Conservation (phyloP, 2,329 filamentous ascomycete species). For the Neoarthrinium moseri region DNA sequence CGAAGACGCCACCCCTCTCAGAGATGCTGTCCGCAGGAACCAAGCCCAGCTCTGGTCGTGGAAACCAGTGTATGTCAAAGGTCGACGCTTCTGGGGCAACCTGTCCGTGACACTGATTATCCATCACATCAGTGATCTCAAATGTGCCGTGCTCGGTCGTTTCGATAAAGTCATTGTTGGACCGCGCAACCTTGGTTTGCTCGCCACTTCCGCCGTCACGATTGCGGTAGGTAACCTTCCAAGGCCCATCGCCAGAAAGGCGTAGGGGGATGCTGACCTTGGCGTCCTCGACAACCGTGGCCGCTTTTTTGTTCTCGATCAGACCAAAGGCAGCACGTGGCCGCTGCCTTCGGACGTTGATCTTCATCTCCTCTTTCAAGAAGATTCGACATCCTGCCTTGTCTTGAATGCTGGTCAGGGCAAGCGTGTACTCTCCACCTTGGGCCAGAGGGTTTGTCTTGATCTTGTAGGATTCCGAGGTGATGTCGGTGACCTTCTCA, state of each 20-base stretch:
- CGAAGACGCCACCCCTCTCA: slow-evolving; percentile 52
- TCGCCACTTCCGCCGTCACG: slow-evolving; percentile 47
- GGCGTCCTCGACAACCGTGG: slow-evolving; percentile 75
- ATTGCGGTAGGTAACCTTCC: slow-evolving; percentile 76
- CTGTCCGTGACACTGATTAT: slow-evolving; percentile 78
- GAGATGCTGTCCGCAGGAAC: slow-evolving; percentile 61
- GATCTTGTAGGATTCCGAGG: slow-evolving; percentile 64
- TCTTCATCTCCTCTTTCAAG: slow-evolving; percentile 79
- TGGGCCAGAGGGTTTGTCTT: slow-evolving; percentile 71
- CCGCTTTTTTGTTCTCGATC: slow-evolving; percentile 74
- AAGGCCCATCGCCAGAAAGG: slow-evolving; percentile 82
- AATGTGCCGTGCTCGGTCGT: slow-evolving; percentile 72
- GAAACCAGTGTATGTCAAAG: slow-evolving; percentile 84
- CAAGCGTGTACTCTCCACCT: slow-evolving; percentile 87
- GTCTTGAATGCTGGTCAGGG: slow-evolving; percentile 84
- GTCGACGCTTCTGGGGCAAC: slow-evolving; percentile 71
- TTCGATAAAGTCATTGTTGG: slow-evolving; percentile 66
- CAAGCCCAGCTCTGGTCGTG: slow-evolving; percentile 71
- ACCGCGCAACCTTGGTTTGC: slow-evolving; percentile 26
- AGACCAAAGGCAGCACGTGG: slow-evolving; percentile 84
- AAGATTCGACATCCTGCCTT: slow-evolving; percentile 82
- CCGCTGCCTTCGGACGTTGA: slow-evolving; percentile 83
- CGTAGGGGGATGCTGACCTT: slow-evolving; percentile 75
- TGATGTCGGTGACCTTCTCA: slow-evolving; percentile 62
- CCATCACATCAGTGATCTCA: slow-evolving; percentile 73